These are phyloP conservation scores for Trametes punicea DNA, from an alignment of 768 basidiomycete genomes.

Conservation along the genomic window DNA sequence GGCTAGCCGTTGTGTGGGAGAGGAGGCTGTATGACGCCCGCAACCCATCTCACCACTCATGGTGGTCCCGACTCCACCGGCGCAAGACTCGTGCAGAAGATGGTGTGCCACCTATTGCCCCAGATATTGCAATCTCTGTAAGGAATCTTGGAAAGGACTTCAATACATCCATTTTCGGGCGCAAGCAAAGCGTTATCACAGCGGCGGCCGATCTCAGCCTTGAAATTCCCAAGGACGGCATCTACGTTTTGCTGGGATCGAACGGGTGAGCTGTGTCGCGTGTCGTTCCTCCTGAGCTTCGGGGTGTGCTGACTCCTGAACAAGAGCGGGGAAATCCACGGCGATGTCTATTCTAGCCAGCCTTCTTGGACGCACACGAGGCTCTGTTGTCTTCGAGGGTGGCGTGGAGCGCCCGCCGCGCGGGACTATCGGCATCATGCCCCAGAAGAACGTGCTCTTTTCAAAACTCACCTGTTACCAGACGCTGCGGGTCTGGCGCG, in stretches of 20 bases:
- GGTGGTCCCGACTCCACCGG: slow-evolving; percentile 26
- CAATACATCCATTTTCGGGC: slow-evolving; percentile 44
- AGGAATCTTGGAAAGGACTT: slow-evolving; percentile 59
- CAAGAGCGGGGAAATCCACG: slow-evolving; percentile 77
- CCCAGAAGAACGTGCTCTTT: slow-evolving; percentile 82
- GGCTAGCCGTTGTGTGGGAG: slow-evolving; percentile 58
- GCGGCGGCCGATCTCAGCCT: slow-evolving; percentile 67
- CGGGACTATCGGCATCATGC: slow-evolving; percentile 71
- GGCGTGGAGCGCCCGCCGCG: slow-evolving; percentile 52
- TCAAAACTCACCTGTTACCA: slow-evolving; percentile 72
- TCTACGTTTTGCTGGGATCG: slow-evolving; percentile 75
- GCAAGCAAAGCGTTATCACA: slow-evolving; percentile 47
- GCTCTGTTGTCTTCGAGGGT: slow-evolving; percentile 54
- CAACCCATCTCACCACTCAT: slow-evolving; percentile 30
- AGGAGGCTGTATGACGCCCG: slow-evolving; percentile 57
- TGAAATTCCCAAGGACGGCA: slow-evolving; percentile 66
- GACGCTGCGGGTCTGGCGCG: slow-evolving; percentile 68
- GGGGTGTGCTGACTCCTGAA: not conserved
- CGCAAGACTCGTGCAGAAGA: slow-evolving; percentile 17
- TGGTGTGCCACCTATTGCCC: slow-evolving; percentile 28
- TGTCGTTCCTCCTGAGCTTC: not conserved
- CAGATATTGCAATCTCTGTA: slow-evolving; percentile 57
- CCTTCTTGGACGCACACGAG: slow-evolving; percentile 55
- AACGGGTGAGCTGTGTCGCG: slow-evolving; percentile 48
- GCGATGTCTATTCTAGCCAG: slow-evolving; percentile 64